Evolutionary conservation across 2,329 filamentous ascomycete species (phyloP).

Genomic region (Alternaria triticina): DNA sequence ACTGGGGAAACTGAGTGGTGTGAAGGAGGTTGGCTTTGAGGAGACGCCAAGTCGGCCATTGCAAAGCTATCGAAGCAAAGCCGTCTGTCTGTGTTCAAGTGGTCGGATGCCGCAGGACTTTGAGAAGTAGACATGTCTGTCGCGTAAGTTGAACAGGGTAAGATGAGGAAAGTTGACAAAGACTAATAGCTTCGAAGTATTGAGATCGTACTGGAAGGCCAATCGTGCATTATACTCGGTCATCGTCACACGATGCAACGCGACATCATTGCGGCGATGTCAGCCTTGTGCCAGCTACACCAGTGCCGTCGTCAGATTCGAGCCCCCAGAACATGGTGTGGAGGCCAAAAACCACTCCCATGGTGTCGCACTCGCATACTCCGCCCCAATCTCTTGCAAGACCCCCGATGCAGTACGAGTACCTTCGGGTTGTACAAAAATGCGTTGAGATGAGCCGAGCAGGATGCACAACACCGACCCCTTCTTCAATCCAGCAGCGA

Average conservation of each 20-base stretch:
- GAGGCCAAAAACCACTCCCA: not conserved
- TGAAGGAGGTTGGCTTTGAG: not conserved
- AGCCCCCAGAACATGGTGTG: not conserved
- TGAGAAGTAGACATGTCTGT: not conserved
- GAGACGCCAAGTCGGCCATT: not conserved
- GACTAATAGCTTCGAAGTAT: not conserved
- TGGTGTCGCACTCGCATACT: not conserved
- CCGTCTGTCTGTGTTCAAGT: fast-evolving
- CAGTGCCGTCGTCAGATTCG: not conserved
- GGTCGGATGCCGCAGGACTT: fast-evolving
- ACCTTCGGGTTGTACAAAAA: not conserved
- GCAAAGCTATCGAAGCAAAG: not conserved
- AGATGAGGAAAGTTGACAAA: not conserved
- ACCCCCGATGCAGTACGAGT: not conserved
- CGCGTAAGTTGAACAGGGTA: not conserved
- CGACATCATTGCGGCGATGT: not conserved
- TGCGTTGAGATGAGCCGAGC: not conserved
- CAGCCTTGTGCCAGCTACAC: fast-evolving
- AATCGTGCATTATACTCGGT: not conserved
- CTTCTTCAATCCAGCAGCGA: not conserved
- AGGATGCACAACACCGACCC: not conserved
- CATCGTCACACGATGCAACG: not conserved
- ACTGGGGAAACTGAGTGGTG: not conserved
- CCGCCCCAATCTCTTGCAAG: not conserved
- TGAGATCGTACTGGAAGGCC: too few species aligned